These are phyloP conservation scores for Buxus sempervirens DNA, from an alignment of 164 flowering plant species.

Conservation along the genomic window DNA sequence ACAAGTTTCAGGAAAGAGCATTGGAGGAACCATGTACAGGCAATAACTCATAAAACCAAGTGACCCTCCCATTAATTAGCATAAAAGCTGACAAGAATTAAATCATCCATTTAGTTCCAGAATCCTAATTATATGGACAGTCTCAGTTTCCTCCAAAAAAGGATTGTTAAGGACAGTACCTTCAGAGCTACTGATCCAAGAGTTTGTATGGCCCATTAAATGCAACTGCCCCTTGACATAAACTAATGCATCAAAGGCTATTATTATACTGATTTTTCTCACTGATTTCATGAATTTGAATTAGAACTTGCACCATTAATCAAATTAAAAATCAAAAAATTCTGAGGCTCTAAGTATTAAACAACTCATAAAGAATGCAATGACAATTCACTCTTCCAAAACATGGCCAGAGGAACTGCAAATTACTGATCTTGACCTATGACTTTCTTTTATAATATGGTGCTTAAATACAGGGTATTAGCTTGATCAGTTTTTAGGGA, in stretches of 20 bases:
- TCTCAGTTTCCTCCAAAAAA: not conserved
- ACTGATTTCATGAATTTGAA: not conserved
- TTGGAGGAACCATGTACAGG: not conserved
- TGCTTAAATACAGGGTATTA: too few species aligned
- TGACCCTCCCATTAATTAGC: not conserved
- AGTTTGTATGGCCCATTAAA: not conserved
- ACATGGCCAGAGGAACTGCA: too few species aligned
- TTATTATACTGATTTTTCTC: not conserved
- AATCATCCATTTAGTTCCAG: not conserved
- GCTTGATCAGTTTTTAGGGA: too few species aligned
- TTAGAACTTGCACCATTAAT: not conserved
- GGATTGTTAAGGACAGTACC: not conserved
- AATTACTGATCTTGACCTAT: too few species aligned
- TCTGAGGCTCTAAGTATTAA: not conserved
- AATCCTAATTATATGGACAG: not conserved
- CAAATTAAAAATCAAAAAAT: not conserved
- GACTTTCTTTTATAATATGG: too few species aligned
- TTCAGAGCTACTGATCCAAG: not conserved
- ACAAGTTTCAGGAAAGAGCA: not conserved
- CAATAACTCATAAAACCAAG: not conserved
- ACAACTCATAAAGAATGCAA: not conserved
- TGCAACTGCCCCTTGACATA: not conserved
- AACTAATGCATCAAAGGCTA: not conserved
- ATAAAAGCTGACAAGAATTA: not conserved
- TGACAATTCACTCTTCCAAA: not conserved